Evolutionary conservation across 352 stramenopile genomes (phyloP).

Genomic region (Phytophthora europaea): DNA sequence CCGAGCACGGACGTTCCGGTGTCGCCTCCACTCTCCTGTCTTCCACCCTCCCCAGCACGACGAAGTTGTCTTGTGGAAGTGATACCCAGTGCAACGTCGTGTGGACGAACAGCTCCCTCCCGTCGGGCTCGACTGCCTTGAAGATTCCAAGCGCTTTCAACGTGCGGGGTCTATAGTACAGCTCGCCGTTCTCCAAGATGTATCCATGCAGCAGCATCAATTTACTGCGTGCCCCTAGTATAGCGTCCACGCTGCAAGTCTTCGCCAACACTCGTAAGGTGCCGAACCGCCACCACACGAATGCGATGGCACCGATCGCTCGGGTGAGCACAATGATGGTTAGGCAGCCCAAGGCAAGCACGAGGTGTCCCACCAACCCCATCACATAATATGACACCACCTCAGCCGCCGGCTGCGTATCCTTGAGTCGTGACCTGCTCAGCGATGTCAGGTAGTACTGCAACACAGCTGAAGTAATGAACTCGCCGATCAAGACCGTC

Average conservation of each 20-base stretch:
- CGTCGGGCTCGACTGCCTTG: slow-evolving; percentile 24
- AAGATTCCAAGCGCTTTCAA: slow-evolving; percentile 34
- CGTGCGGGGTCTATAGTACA: slow-evolving; percentile 29
- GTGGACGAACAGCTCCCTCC: slow-evolving; percentile 17
- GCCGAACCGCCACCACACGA: slow-evolving; percentile 18
- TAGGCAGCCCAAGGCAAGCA: slow-evolving; percentile 32
- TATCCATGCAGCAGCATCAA: slow-evolving; percentile 36
- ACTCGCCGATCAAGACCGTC: slow-evolving; percentile 34
- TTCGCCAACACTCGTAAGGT: slow-evolving; percentile 16
- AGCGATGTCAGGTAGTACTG: slow-evolving; percentile 30
- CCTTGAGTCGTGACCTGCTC: slow-evolving; percentile 19
- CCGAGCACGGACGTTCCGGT: slow-evolving; percentile 7
- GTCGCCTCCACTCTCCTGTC: slow-evolving; percentile 8
- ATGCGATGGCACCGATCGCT: slow-evolving; percentile 16
- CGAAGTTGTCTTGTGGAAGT: slow-evolving; percentile 15
- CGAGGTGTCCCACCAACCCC: slow-evolving; percentile 25
- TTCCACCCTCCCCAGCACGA: slow-evolving; percentile 19
- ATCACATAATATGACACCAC: slow-evolving; percentile 31
- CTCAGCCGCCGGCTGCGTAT: slow-evolving; percentile 15
- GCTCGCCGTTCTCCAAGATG: slow-evolving; percentile 17
- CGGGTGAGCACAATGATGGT: slow-evolving; percentile 17
- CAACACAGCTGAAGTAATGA: slow-evolving; percentile 30
- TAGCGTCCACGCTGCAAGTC: slow-evolving; percentile 29
- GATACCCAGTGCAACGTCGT: slow-evolving; percentile 27
- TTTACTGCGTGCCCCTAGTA: slow-evolving; percentile 27